phyloP scores from a whole-genome alignment of 441 rosid genomes.

The Croton setiger region DNA sequence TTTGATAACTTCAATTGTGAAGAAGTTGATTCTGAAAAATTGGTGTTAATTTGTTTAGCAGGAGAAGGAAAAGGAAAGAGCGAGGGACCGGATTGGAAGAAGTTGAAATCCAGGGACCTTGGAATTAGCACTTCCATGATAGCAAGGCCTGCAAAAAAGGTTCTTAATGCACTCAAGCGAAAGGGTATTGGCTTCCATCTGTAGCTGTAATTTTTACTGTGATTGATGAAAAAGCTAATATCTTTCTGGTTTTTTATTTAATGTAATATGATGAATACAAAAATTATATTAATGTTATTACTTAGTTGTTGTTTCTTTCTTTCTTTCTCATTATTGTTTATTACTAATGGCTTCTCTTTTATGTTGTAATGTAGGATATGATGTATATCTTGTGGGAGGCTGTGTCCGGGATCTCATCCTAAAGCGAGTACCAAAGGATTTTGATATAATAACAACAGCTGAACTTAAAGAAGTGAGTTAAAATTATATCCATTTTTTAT shows the following conservation, averaged over 20 bases:
- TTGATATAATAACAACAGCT: constrained; percentile 78
- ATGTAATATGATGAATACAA: too few relatives aligned
- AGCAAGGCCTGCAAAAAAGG: constrained; percentile 53
- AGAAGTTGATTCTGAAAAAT: neutral
- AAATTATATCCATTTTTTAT: neutral
- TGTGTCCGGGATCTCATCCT: constrained; percentile 85
- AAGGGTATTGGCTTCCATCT: constrained; percentile 39
- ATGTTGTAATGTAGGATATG: constrained; percentile 43
- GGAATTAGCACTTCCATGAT: constrained; percentile 64
- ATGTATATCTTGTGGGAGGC: constrained; percentile 88
- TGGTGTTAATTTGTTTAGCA: neutral
- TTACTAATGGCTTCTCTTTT: neutral
- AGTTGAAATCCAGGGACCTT: constrained; percentile 52
- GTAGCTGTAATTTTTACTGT: neutral
- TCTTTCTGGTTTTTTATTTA: neutral
- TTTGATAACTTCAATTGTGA: neutral
- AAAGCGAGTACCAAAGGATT: constrained; percentile 71
- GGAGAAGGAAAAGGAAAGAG: constrained; percentile 27
- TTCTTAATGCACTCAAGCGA: constrained; percentile 61
- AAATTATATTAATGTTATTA: too few relatives aligned
- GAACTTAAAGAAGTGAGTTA: constrained; percentile 64
- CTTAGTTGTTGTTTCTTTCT: too few relatives aligned
- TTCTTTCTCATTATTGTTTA: too few relatives aligned
- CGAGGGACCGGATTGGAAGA: constrained; percentile 48
- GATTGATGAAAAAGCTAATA: too few relatives aligned